These are phyloP conservation scores for Colletotrichum spinosum DNA, from an alignment of 2,329 filamentous ascomycete species.

Conservation along the genomic window DNA sequence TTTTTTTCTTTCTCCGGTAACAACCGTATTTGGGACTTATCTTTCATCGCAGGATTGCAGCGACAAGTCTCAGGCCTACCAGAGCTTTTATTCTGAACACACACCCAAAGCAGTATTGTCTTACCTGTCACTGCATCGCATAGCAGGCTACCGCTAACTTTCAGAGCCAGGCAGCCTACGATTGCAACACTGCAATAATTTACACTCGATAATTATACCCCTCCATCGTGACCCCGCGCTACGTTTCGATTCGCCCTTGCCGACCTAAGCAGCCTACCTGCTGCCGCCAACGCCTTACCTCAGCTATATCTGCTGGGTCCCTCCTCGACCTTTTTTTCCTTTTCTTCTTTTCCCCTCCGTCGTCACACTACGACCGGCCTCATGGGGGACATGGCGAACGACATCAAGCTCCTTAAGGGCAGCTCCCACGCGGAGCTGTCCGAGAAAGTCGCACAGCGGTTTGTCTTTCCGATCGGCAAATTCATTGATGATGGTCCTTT, in stretches of 20 bases:
- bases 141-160: neutral
- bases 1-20: constrained; percentile 26
- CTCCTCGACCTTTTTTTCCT: constrained; percentile 13
- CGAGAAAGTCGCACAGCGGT: constrained; percentile 46
- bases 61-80: neutral
- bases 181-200: constrained; percentile 5
- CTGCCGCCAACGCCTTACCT: too few relatives aligned
- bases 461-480: constrained; percentile 20
- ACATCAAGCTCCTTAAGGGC: constrained; percentile 52
- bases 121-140: neutral
- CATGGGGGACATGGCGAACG: constrained; percentile 48
- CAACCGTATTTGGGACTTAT: constrained; percentile 9
- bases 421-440: constrained; percentile 49
- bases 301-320: constrained; percentile 15
- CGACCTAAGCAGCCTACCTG: constrained; percentile 17
- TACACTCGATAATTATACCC: constrained; percentile 30
- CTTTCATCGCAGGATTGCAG: constrained; percentile 1
- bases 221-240: constrained; percentile 38
- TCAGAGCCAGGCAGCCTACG: neutral
- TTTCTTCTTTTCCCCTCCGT: constrained; percentile 12
- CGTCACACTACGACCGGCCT: constrained; percentile 36
- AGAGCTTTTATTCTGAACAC: constrained; percentile 1
- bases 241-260: constrained; percentile 35
- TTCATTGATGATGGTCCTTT: too few relatives aligned
- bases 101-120: constrained; percentile 4